A percentile compares a stretch with the other conserved stretches of the same genome.
These are phyloP conservation scores for Clarkia xantiana DNA, from an alignment of 345 rosid species.

Conservation along the genomic window DNA sequence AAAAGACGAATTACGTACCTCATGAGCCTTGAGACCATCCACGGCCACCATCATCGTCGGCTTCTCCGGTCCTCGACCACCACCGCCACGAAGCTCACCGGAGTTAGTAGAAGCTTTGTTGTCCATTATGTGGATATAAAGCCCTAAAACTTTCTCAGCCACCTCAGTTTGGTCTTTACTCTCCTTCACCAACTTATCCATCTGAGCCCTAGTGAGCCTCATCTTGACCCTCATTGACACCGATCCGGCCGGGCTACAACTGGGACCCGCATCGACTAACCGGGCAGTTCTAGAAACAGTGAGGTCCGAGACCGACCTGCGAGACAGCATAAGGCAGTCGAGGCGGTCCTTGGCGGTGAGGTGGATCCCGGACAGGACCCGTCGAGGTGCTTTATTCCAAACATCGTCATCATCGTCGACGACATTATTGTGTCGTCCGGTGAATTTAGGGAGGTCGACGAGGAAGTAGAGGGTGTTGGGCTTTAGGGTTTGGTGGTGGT, in stretches of 20 bases:
- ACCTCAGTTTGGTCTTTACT: constrained; percentile 49
- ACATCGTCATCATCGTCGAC: no score
- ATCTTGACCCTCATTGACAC: constrained; percentile 37
- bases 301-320: constrained; percentile 67
- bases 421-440: background rate
- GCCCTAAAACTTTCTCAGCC: constrained; percentile 50
- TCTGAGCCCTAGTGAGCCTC: constrained; percentile 54
- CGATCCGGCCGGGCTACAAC: background rate
- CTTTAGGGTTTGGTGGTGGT: constrained; percentile 39
- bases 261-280: constrained; percentile 2
- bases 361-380: constrained; percentile 62
- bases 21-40: no score
- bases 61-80: no score
- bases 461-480: constrained; percentile 60
- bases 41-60: no score
- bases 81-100: background rate
- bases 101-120: no score
- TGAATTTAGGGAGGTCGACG: constrained; percentile 52
- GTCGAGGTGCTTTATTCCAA: constrained; percentile 23
- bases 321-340: constrained; percentile 63
- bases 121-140: constrained; percentile 21
- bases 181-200: constrained; percentile 54
- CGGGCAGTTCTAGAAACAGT: constrained; percentile 12
- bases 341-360: constrained; percentile 82
- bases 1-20: no score